A percentile compares a stretch with the other conserved stretches of the same genome.
These are phyloP conservation scores for Juglanconis oblonga DNA, from an alignment of 2,329 filamentous ascomycete species.

Conservation along the genomic window DNA sequence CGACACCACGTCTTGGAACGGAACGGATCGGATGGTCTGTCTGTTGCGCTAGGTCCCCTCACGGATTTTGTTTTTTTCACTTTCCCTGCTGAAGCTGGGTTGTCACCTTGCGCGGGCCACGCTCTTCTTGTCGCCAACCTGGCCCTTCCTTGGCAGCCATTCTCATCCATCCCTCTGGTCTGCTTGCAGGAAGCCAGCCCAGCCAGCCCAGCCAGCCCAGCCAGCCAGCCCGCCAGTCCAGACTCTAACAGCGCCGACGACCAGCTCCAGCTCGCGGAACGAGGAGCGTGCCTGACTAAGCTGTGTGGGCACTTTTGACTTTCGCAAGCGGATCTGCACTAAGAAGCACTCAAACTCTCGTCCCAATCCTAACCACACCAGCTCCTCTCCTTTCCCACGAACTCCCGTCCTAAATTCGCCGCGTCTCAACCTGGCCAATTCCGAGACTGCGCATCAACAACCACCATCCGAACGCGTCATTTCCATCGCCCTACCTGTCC, in stretches of 20 bases:
- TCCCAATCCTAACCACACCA: neutral
- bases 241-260: neutral
- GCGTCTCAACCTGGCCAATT: neutral
- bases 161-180: too few species aligned
- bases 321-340: neutral
- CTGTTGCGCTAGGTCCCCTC: too few species aligned
- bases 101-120: too few species aligned
- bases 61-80: too few species aligned
- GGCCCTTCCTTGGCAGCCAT: too few species aligned
- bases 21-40: too few species aligned
- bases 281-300: neutral
- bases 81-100: too few species aligned
- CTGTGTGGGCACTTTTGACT: neutral
- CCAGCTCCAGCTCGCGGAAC: neutral
- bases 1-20: too few species aligned
- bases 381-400: neutral
- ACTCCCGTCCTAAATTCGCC: neutral
- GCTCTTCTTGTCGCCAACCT: too few species aligned
- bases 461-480: slow-evolving; percentile 13
- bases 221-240: neutral
- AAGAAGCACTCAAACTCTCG: neutral
- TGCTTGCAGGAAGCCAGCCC: too few species aligned
- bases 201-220: neutral
- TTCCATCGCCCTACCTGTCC: neutral
- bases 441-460: neutral